Evolutionary conservation across 352 stramenopile species (phyloP).

Genomic region (Pythium graminicola): DNA sequence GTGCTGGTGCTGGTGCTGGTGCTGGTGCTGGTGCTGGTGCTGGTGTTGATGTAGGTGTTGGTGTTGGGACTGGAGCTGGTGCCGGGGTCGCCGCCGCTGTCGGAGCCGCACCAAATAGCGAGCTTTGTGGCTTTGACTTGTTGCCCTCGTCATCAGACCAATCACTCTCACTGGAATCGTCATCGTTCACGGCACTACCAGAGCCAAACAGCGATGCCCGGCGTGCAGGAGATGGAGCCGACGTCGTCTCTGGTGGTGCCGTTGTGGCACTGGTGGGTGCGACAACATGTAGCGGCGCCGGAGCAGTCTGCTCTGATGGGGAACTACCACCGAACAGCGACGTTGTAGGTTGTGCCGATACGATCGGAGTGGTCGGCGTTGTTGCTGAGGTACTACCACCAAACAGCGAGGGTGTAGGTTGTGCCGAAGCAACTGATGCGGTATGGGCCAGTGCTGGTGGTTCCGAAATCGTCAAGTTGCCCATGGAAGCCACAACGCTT

Average conservation of each 20-base stretch:
- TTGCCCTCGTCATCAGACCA: conserved; percentile 23
- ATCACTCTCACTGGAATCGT: conserved; percentile 21
- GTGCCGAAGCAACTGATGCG: conserved; percentile 6
- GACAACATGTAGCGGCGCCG: neutral
- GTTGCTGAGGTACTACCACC: neutral
- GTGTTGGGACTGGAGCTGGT: conserved; percentile 18
- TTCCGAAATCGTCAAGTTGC: conserved; percentile 13
- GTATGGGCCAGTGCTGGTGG: neutral
- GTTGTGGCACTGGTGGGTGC: neutral
- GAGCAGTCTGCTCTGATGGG: too few relatives aligned
- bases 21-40: conserved; percentile 18
- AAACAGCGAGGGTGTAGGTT: conserved; percentile 13
- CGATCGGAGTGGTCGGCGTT: too few relatives aligned
- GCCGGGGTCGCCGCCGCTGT: neutral
- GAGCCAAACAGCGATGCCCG: conserved; percentile 19
- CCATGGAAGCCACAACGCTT: conserved; percentile 6
- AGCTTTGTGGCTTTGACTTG: conserved; percentile 8
- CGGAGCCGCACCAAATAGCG: conserved; percentile 8
- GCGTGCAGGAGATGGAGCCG: neutral
- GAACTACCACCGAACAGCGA: too few relatives aligned
- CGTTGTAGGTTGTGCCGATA: too few relatives aligned
- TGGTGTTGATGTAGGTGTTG: neutral
- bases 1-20: conserved; percentile 11
- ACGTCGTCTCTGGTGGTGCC: neutral
- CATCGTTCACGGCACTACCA: conserved; percentile 1